phyloP scores from a whole-genome alignment of 2,329 filamentous ascomycete genomes.

The Colletotrichum lindemuthianum region DNA sequence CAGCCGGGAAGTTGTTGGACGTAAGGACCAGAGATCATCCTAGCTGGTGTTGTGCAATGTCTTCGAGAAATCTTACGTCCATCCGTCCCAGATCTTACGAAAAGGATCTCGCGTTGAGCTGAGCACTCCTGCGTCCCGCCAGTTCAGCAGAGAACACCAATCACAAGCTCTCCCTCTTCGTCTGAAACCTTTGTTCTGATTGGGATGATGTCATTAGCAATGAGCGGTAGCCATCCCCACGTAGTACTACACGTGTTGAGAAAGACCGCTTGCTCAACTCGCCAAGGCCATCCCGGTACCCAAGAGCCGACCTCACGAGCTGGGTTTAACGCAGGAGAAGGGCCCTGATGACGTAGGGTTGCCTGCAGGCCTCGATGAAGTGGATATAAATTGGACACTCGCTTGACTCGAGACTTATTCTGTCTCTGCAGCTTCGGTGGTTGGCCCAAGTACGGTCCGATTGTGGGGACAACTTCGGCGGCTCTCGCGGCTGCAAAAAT shows the following conservation, averaged over 20 bases:
- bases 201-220: conserved; percentile 33
- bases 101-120: conserved; percentile 11
- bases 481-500: conserved; percentile 16
- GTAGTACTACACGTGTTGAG: conserved; percentile 15
- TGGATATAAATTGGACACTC: conserved; percentile 18
- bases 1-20: not conserved
- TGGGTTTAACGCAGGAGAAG: conserved; percentile 18
- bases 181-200: conserved; percentile 18
- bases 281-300: conserved; percentile 5
- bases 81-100: not conserved
- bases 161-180: not conserved
- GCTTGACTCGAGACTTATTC: conserved; percentile 13
- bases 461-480: conserved; percentile 9
- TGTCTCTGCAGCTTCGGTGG: conserved; percentile 14
- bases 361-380: not conserved
- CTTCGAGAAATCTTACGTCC: not conserved
- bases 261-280: conserved; percentile 9
- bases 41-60: not conserved
- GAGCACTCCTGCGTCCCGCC: conserved; percentile 3
- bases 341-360: conserved; percentile 14
- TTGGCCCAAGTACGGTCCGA: conserved; percentile 21
- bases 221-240: conserved; percentile 10
- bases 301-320: conserved; percentile 1
- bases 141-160: not conserved
- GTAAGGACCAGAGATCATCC: not conserved